Evolutionary conservation across 768 basidiomycete species (phyloP).

Genomic region (Crepidotus variabilis): DNA sequence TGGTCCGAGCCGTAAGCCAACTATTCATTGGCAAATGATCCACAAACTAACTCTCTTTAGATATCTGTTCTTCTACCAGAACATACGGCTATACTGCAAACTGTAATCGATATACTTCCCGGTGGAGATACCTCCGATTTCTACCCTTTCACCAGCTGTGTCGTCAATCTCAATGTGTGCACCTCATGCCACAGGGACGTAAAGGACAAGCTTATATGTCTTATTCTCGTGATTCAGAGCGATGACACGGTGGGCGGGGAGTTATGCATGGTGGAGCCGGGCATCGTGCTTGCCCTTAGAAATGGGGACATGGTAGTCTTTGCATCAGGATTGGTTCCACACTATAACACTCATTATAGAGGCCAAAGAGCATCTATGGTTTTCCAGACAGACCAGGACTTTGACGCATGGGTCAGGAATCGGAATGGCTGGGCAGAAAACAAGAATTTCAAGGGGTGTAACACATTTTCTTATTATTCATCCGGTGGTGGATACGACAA

Average conservation of each 20-base stretch:
- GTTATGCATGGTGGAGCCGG: slow-evolving; percentile 13
- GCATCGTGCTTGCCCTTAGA: slow-evolving; percentile 11
- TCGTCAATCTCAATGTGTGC: slow-evolving; percentile 10
- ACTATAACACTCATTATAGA: slow-evolving; percentile 16
- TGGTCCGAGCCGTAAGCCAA: not conserved
- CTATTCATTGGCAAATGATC: not conserved
- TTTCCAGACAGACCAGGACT: slow-evolving; percentile 12
- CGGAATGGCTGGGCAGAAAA: slow-evolving; percentile 10
- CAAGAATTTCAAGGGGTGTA: too few relatives aligned
- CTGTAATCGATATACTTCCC: not conserved
- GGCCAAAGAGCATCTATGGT: slow-evolving; percentile 16
- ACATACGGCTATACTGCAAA: not conserved
- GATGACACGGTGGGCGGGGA: slow-evolving; percentile 12
- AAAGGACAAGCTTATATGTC: slow-evolving; percentile 15
- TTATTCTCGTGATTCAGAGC: slow-evolving; percentile 11
- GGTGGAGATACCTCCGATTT: not conserved
- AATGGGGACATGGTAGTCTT: slow-evolving; percentile 14
- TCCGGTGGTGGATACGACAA: too few relatives aligned
- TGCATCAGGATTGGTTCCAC: slow-evolving; percentile 8
- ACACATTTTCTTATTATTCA: too few relatives aligned
- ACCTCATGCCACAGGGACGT: slow-evolving; percentile 10
- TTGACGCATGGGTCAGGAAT: slow-evolving; percentile 3
- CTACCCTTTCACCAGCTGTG: not conserved
- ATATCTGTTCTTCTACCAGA: not conserved
- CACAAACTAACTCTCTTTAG: not conserved